Evolutionary conservation across 2,329 filamentous ascomycete genomes (phyloP), one percentile per base, ranked within the genome.

Genomic region (Fusarium sacchari): DNA sequence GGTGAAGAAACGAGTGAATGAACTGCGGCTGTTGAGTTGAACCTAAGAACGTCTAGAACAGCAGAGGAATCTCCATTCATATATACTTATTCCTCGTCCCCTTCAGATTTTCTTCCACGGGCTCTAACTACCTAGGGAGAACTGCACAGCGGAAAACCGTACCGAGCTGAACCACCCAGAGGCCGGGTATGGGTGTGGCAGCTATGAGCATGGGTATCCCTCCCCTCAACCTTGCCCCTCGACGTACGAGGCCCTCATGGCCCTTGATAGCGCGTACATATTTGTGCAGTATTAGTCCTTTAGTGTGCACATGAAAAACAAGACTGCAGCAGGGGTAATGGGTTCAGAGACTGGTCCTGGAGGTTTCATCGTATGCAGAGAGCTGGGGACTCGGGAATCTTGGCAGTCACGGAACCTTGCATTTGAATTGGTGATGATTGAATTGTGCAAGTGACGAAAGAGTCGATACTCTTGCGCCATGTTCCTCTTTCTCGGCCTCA

Each of bases 1-100:
- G 47, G 24, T 15, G n/a, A 40, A 40, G 22, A 57, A 69, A 70
- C 46, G 66, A 69, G 46, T 65, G 67, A 36, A 43, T 47, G 46
- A 49, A 64, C 49, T 50, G 62, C 36, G 39, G 36, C 30, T 34
- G 66, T 47, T 64, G 66, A 42, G 50, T 49, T 69, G 65, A 39
- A 70, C 46, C 67, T 65, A 13, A 18, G 32, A 26, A 6, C 28
- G 12, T 36, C n/a, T 52, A 49, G 20, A 69, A 40, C 18, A 49
- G 59, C 46, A 61, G 59, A 70, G 22, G 30, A 65, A 58, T 17
- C 24, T 52, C 70, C 42, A 42, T 46, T 69, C 53, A 69, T 69
- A 69, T 69, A 69, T 65, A 69, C 44, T 58, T 58, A 28, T 46
- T 47, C 37, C 43, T 52, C 49, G 13, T 36, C 49, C 32, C 32